Percentiles rank a stretch among this genome's conserved stretches.
phyloP scores from a whole-genome alignment of 2,329 filamentous ascomycete genomes.

The Phialophora chinensis region DNA sequence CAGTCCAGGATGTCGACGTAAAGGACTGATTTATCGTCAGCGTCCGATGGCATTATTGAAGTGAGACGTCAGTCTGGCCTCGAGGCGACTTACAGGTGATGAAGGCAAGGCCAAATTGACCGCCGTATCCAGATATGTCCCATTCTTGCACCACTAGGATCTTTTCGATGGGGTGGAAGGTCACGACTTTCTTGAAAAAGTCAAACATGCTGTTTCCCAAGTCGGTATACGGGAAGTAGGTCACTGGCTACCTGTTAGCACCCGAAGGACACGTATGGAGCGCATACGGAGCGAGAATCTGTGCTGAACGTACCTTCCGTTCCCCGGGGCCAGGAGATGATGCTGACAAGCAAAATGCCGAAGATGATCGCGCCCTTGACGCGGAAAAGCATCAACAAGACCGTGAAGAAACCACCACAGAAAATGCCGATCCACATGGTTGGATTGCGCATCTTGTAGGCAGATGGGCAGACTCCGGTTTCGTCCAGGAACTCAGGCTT shows the following conservation, averaged over 20 bases:
- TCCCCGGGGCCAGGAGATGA: slow-evolving; percentile 84
- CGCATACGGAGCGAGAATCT: neutral
- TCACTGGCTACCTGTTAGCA: slow-evolving; percentile 55
- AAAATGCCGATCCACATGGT: slow-evolving; percentile 90
- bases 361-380: slow-evolving; percentile 86
- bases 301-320: slow-evolving; percentile 53
- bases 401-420: slow-evolving; percentile 79
- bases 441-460: slow-evolving; percentile 79
- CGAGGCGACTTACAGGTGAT: slow-evolving; percentile 60
- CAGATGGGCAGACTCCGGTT: slow-evolving; percentile 65
- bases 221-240: slow-evolving; percentile 77
- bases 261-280: neutral
- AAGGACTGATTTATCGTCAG: slow-evolving; percentile 60
- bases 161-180: slow-evolving; percentile 76
- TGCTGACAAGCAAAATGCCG: slow-evolving; percentile 81
- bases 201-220: slow-evolving; percentile 74
- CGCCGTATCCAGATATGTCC: slow-evolving; percentile 70
- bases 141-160: slow-evolving; percentile 76
- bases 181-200: slow-evolving; percentile 87
- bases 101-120: slow-evolving; percentile 80
- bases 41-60: neutral
- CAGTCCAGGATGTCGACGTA: slow-evolving; percentile 90
- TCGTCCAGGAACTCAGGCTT: slow-evolving; percentile 53
- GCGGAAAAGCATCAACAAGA: slow-evolving; percentile 80
- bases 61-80: neutral